phyloP scores from a whole-genome alignment of 1,139 yeast species.

The Candida glucosophila region DNA sequence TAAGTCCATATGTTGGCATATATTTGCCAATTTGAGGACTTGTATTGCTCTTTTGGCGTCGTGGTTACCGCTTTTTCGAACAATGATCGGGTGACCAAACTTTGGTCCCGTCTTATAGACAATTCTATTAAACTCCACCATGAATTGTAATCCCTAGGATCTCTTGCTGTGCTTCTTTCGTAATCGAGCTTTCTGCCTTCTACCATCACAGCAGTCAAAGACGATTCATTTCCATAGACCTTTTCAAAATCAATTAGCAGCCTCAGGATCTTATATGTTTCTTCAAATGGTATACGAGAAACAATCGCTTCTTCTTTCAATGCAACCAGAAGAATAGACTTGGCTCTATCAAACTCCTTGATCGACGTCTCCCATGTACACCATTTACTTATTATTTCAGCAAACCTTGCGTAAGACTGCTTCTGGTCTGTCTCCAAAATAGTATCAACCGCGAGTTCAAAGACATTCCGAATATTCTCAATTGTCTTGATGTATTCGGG shows the following conservation, averaged over 20 bases:
- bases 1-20: constrained; percentile 66
- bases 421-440: constrained; percentile 18
- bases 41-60: constrained; percentile 20
- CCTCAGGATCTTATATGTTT: constrained; percentile 33
- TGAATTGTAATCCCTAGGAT: constrained; percentile 57
- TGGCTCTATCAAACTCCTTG: constrained; percentile 57
- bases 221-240: constrained; percentile 47
- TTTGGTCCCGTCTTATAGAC: constrained; percentile 26
- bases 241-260: constrained; percentile 56
- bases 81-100: constrained; percentile 16
- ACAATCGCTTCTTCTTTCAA: constrained; percentile 21
- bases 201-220: no score
- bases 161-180: constrained; percentile 34
- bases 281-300: constrained; percentile 30
- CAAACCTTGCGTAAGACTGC: constrained; percentile 11
- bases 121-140: constrained; percentile 74
- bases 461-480: constrained; percentile 50
- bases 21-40: constrained; percentile 55
- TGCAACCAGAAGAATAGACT: constrained; percentile 51
- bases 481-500: constrained; percentile 7
- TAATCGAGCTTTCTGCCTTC: constrained; percentile 55
- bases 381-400: constrained; percentile 37
- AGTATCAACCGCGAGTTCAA: constrained; percentile 58
- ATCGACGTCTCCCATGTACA: constrained; percentile 65
- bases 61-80: constrained; percentile 40